These are phyloP conservation scores for Lophiotrema nucula DNA, from an alignment of 495 filamentous ascomycete species.

Conservation along the genomic window DNA sequence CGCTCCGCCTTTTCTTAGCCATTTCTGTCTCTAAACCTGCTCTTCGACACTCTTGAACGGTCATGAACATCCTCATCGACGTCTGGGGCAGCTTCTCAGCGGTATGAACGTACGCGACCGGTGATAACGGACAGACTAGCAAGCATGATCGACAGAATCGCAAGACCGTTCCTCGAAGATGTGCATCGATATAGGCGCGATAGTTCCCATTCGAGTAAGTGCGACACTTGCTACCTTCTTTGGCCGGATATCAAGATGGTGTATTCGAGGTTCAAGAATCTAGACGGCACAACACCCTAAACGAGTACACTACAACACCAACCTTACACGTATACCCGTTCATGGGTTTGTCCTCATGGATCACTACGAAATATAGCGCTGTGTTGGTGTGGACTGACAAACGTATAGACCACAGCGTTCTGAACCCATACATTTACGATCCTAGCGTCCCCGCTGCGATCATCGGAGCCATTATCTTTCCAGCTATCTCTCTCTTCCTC, in stretches of 20 bases:
- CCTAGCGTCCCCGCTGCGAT: slow-evolving; percentile 18
- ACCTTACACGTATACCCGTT: no score
- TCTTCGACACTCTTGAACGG: neutral
- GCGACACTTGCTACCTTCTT: no score
- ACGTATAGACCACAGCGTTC: neutral
- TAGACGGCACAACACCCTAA: no score
- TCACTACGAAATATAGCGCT: slow-evolving; percentile 2
- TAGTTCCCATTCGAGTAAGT: no score
- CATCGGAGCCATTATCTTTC: slow-evolving; percentile 25
- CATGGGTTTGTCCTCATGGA: no score
- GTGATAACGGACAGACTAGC: neutral
- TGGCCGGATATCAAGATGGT: no score
- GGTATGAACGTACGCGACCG: neutral
- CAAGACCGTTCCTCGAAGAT: neutral
- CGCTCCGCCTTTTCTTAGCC: slow-evolving; percentile 7
- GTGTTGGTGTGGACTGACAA: neutral
- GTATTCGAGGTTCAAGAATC: no score
- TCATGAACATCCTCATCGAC: neutral
- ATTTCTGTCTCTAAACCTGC: neutral
- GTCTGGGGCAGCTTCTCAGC: neutral
- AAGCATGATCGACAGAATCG: slow-evolving; percentile 1
- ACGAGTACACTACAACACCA: no score
- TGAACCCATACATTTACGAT: slow-evolving; percentile 31
- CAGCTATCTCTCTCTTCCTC: slow-evolving; percentile 13
- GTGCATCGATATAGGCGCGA: slow-evolving; percentile 3